A percentile compares a stretch with the other conserved stretches of the same genome.
phyloP scores from a whole-genome alignment of 139 green algal genomes.

The Astrephomene gubernaculifera region DNA sequence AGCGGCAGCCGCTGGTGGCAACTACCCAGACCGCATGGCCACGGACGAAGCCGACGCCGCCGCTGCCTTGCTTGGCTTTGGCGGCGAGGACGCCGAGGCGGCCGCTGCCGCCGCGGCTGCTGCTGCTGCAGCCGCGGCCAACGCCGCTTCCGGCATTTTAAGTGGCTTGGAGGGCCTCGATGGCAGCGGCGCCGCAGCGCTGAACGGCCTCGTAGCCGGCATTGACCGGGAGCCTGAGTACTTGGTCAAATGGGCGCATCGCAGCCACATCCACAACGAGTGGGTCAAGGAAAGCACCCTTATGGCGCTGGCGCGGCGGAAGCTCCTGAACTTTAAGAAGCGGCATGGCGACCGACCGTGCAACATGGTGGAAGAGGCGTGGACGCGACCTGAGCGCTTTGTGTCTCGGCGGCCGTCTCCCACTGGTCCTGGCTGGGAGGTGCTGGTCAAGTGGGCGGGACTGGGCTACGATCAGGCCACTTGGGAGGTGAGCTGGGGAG shows the following conservation, averaged over 20 bases:
- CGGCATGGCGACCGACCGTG: constrained; percentile 65
- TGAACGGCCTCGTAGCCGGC: background rate
- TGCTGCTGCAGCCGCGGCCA: background rate
- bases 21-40: background rate
- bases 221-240: constrained; percentile 75
- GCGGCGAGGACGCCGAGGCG: constrained; percentile 28
- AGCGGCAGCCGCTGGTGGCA: background rate
- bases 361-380: constrained; percentile 55
- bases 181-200: background rate
- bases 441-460: constrained; percentile 88
- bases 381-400: constrained; percentile 73
- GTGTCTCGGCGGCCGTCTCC: constrained; percentile 76
- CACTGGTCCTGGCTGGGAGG: constrained; percentile 86
- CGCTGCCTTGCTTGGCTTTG: constrained; percentile 67
- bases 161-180: background rate
- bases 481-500: constrained; percentile 76
- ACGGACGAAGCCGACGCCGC: constrained; percentile 72
- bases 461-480: constrained; percentile 86
- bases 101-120: constrained; percentile 4
- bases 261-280: constrained; percentile 86
- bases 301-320: constrained; percentile 76
- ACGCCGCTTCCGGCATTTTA: background rate
- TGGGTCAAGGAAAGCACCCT: constrained; percentile 78
- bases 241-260: constrained; percentile 85
- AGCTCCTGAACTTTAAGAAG: constrained; percentile 89